A percentile compares a stretch with the other conserved stretches of the same genome.
These are phyloP conservation scores for Mortierella sp. DNA, from an alignment of 371 early-diverging fungal genomes.

Conservation along the genomic window DNA sequence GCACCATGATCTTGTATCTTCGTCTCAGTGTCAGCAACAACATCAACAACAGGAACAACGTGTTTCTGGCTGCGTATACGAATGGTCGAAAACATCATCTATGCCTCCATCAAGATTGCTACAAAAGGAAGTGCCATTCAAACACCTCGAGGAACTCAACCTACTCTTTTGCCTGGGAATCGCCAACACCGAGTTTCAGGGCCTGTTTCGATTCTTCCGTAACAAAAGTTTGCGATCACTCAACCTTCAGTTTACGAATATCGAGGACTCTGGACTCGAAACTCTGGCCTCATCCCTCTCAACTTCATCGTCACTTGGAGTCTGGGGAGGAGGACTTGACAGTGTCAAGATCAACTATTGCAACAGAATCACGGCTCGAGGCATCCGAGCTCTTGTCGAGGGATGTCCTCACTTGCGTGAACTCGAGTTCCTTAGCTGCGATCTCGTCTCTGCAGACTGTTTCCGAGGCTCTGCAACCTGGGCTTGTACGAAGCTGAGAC, in stretches of 20 bases:
- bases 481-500: conserved; percentile 26
- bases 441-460: conserved; percentile 41
- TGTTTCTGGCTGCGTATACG: background rate
- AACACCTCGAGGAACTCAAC: conserved; percentile 40
- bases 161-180: conserved; percentile 51
- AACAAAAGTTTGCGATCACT: conserved; percentile 24
- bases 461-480: conserved; percentile 22
- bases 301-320: background rate
- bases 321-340: conserved; percentile 2
- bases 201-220: conserved; percentile 28
- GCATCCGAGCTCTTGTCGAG: conserved; percentile 29
- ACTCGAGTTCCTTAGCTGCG: conserved; percentile 43
- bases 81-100: too few species aligned
- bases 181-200: conserved; percentile 31
- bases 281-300: conserved; percentile 16
- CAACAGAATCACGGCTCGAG: conserved; percentile 40
- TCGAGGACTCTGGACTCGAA: conserved; percentile 45
- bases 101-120: conserved; percentile 11
- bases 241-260: conserved; percentile 50
- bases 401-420: conserved; percentile 27
- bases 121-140: conserved; percentile 18
- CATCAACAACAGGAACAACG: background rate
- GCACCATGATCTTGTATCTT: background rate
- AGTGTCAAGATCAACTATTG: conserved; percentile 36
- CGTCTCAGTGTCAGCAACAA: background rate